A percentile compares a stretch with the other conserved stretches of the same genome.
Conservation (phyloP, 2,329 filamentous ascomycete genomes). For the Scortechinia acanthostroma region DNA sequence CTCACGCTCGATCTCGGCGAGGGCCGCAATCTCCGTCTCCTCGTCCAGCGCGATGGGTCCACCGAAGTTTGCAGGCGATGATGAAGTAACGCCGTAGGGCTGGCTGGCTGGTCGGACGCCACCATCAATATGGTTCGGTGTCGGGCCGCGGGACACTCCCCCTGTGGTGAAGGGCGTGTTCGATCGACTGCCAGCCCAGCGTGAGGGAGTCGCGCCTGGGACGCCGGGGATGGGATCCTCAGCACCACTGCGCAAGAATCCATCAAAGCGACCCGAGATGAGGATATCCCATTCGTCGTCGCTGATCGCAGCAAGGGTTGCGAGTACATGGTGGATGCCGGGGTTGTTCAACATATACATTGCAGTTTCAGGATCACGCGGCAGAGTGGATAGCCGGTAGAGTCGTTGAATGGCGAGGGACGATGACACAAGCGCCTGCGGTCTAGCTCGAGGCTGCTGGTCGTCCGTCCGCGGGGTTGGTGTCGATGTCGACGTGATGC, state of each 20-base stretch:
- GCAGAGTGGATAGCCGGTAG: conserved; percentile 43
- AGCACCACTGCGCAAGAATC: conserved; percentile 58
- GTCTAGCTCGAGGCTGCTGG: conserved; percentile 8
- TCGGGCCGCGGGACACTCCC: conserved; percentile 10
- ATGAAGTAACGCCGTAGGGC: conserved; percentile 13
- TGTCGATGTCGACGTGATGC: neutral
- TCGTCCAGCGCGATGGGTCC: conserved; percentile 58
- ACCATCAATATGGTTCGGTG: conserved; percentile 19
- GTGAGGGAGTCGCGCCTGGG: neutral
- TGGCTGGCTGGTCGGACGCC: conserved; percentile 18
- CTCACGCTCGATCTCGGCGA: conserved; percentile 58
- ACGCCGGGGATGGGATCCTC: conserved; percentile 19
- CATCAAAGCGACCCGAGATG: conserved; percentile 59
- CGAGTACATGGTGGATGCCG: conserved; percentile 51
- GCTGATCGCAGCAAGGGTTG: conserved; percentile 55
- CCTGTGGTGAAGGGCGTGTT: neutral
- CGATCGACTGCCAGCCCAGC: neutral
- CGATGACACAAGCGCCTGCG: conserved; percentile 40
- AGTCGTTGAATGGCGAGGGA: conserved; percentile 52
- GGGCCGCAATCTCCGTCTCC: conserved; percentile 56
- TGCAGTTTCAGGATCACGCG: conserved; percentile 54
- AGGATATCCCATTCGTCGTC: conserved; percentile 63
- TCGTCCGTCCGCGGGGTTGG: neutral
- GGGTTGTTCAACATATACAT: conserved; percentile 56
- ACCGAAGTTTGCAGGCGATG: conserved; percentile 21